Evolutionary conservation across 768 basidiomycete genomes (phyloP), one percentile per base, ranked within the genome.

Genomic region (Mrakia gelida): DNA sequence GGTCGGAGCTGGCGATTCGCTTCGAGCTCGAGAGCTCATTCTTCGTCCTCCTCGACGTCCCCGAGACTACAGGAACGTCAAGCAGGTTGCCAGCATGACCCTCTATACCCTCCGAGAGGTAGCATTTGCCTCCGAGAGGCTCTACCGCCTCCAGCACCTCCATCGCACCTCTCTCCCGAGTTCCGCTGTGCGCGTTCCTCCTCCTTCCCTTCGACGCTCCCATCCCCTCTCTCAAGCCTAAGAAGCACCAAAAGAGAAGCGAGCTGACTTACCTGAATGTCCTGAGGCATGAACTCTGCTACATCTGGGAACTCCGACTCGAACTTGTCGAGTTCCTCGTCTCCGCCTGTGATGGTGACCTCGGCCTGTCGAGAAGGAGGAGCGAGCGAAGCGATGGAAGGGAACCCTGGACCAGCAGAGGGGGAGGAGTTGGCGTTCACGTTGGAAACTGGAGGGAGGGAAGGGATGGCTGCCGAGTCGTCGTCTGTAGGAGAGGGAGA

Each of bases 241-340:
- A 52, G 15, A 16, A 67, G 16, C 32, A 21, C 32, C 30, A 30
- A 16, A 67, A 10, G 6, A 9, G 18, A 23, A 34, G 32, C n/a
- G 71, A 5, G 5, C 38, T 15, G n/a, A 70, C 68, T 59, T 15
- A 77, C 68, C 65, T 78, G 67, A 23, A 77, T 34, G 9, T 77
- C 76, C 32, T 70, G 45, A 23, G 76, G 76, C 54, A 77, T 59
- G 4, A 77, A 68, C 70, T 78, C 77, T 30, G 49, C 43, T 21
- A 78, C 73, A 49, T 78, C 72, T 1, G 77, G 77, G 67, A 73
- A 78, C 54, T 73, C 71, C 13, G 30, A 62, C 63, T 78, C 62
- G 28, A 78, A 78, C 65, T 73, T 68, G 32, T 65, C 63, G 32
- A 78, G 45, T 38, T 78, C 77, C 2, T 43, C 72, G 41, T 78